A percentile compares a stretch with the other conserved stretches of the same genome.
Evolutionary conservation across 495 filamentous ascomycete genomes (phyloP).

Genomic region (Cercophora scortea): DNA sequence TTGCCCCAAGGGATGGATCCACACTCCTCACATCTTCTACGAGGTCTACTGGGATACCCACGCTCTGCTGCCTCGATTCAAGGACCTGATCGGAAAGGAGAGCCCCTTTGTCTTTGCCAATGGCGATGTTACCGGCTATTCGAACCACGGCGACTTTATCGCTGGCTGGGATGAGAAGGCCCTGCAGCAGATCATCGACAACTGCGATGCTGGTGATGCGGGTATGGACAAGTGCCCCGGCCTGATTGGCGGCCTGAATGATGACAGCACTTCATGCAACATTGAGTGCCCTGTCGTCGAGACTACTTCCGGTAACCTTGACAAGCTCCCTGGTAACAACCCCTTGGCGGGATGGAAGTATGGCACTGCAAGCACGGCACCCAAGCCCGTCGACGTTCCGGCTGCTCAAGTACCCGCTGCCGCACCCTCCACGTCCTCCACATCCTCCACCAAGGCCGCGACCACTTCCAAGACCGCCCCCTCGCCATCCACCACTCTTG

Average conservation of each 20-base stretch:
- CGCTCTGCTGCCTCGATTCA: conserved; percentile 41
- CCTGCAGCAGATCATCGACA: conserved; percentile 54
- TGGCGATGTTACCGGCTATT: conserved; percentile 50
- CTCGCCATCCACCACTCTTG: no score
- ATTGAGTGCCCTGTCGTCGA: conserved; percentile 34
- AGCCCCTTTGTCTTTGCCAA: conserved; percentile 60
- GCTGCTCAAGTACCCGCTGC: no score
- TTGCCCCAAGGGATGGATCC: conserved; percentile 55
- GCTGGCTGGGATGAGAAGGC: conserved; percentile 60
- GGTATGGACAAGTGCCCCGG: conserved; percentile 50
- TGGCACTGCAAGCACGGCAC: conserved; percentile 7
- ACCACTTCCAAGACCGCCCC: no score
- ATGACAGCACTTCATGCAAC: conserved; percentile 35
- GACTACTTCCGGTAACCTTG: conserved; percentile 21
- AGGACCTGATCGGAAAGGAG: conserved; percentile 47
- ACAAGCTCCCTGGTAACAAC: conserved; percentile 54
- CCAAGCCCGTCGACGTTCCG: no score
- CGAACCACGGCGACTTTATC: conserved; percentile 63
- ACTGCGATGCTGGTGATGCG: conserved; percentile 46
- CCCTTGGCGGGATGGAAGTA: conserved; percentile 32
- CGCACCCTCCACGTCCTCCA: no score
- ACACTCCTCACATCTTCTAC: conserved; percentile 54
- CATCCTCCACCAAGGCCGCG: no score
- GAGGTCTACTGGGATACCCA: conserved; percentile 61
- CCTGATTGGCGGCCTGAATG: conserved; percentile 33